Evolutionary conservation across 2,329 filamentous ascomycete species (phyloP), one percentile per base, ranked within the genome.

Genomic region (Blastomyces silverae): DNA sequence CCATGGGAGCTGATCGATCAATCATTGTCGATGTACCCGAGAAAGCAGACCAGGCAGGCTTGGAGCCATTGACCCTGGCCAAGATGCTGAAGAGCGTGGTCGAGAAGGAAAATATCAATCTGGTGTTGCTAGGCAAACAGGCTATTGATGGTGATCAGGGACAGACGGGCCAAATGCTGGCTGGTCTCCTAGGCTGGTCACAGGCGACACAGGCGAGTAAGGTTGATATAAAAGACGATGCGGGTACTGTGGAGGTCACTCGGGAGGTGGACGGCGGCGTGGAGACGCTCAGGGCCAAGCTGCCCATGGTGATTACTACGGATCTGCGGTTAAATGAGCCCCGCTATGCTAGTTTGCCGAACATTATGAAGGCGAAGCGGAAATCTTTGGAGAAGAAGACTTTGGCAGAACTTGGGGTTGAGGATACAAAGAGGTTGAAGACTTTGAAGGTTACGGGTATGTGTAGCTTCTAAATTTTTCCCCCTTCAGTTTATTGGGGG

Each of bases 361-460:
- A 97, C 76, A 97, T 99, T 70, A 99, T 99, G 94, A 99, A 97
- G 88, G 94, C 94, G 63, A 99, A 99, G 89, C 99, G 97, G 90
- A 99, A 99, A 89, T 90, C 90, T 74, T 75, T 99, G 71, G 91
- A 94, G 73, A 97, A 97, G 89, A 89, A 91, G 84, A 91, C 85
- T 69, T 77, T 97, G 76, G 84, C 82, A 65, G 94, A 99, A 75
- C 89, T 90, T 77, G 91, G 90, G 1, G 79, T 96, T 55, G 87
- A 92, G 71, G 85, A 85, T 62, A 83, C 84, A 76, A 87, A 84
- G 79, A 84, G 92, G 72, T 79, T 99, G 76, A 96, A 94, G 86
- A 90, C 91, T 64, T 73, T 97, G 71, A 94, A 94, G 84, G 92
- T 99, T 69, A 86, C 85, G 60, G 89, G 89, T 91, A 79, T 73